phyloP scores from a whole-genome alignment of 306 rosid species.

The Adenanthera pavonina region DNA sequence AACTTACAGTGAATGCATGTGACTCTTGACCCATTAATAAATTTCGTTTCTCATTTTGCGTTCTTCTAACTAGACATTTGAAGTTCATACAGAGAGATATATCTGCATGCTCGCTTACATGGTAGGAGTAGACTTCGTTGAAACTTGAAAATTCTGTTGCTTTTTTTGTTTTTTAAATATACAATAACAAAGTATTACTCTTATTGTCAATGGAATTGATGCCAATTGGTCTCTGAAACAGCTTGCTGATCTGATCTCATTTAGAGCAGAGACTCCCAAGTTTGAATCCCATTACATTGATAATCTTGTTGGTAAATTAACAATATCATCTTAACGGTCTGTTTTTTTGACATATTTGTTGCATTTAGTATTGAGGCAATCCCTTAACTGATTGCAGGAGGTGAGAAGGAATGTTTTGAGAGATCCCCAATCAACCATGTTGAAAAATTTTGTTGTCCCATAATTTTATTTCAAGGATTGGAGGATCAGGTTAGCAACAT shows the following conservation, averaged over 20 bases:
- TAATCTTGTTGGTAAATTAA: constrained; percentile 78
- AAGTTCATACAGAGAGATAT: neutral
- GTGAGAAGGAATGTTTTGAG: constrained; percentile 61
- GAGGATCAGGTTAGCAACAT: constrained; percentile 79
- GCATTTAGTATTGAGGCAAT: constrained; percentile 27
- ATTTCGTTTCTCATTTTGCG: neutral
- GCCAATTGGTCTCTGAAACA: constrained; percentile 44
- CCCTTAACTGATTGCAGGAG: constrained; percentile 62
- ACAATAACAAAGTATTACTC: neutral
- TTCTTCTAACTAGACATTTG: neutral
- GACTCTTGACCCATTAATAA: neutral
- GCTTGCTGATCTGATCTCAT: constrained; percentile 77
- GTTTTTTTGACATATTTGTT: constrained; percentile 10
- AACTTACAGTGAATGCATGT: neutral
- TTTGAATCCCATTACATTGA: constrained; percentile 84
- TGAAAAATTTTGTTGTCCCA: constrained; percentile 85
- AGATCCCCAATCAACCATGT: constrained; percentile 86
- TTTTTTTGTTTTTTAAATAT: neutral
- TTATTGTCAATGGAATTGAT: constrained; percentile 26
- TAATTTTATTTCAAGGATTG: constrained; percentile 91
- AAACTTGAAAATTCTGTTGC: neutral
- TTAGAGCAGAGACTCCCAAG: constrained; percentile 85
- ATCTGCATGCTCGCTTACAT: neutral
- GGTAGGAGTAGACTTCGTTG: neutral
- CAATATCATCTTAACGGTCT: constrained; percentile 17